Evolutionary conservation across 106 monocot species (phyloP), one percentile per base, ranked within the genome.

Genomic region (Agapanthus africanus): DNA sequence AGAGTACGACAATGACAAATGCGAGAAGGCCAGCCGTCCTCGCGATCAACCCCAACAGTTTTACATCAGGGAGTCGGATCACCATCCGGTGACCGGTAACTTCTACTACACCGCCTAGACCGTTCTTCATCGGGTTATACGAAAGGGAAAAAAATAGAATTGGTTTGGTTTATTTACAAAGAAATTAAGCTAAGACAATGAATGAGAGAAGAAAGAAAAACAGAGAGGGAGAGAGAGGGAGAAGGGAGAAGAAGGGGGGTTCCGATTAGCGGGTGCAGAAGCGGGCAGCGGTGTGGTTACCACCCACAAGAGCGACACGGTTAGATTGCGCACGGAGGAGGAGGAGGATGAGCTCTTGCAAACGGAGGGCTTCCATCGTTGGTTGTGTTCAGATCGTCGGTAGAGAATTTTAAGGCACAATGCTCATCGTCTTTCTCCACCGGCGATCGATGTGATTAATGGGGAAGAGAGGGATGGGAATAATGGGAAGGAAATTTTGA

Each of bases 221-320:
- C 19, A 32, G 59, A 72, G 34, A 51, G 25, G 11, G 37, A n/a
- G 47, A 18, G 13, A 39, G 32, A 37, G 65, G 0, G 39, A 56
- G 0, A 42, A n/a, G n/a, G n/a, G n/a, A n/a, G n/a, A n/a, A n/a
- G n/a, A n/a, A n/a, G n/a, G n/a, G n/a, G n/a, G n/a, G n/a, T n/a
- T n/a, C n/a, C 10, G 42, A 22, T 65, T 79, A 79, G 79, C 83
- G 79, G 64, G 79, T 83, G 73, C 83, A 79, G 40, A 83, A 83
- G 34, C 83, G 79, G 63, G 83, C 26, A 32, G 83, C 79, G 83
- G 83, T 83, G 65, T 83, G 83, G 71, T 83, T 79, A 46, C 83
- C 83, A 79, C 83, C 83, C 76, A 83, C 76, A 47, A 79, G 83
- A 10, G 69, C 65, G n/a, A 76, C 59, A 25, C 72, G 79, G 18